Percentiles rank a stretch among this genome's conserved stretches.
Evolutionary conservation across 2,329 filamentous ascomycete genomes (phyloP).

Genomic region (Cordyceps militaris): DNA sequence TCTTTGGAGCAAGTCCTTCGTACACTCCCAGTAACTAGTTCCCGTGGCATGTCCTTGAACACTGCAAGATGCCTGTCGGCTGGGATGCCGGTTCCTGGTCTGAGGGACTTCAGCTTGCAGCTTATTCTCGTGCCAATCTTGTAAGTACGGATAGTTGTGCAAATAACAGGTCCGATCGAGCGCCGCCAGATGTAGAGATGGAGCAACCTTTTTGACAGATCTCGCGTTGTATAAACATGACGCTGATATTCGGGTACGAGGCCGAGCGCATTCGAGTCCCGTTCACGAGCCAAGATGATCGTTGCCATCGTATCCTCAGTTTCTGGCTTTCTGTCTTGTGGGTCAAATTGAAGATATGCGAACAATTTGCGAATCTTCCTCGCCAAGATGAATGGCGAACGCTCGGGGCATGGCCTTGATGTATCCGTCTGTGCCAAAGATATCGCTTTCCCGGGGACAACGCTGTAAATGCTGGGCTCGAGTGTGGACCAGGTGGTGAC

Average conservation of each 20-base stretch:
- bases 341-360: conserved; percentile 66
- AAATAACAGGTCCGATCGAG: conserved; percentile 34
- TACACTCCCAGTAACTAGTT: conserved; percentile 63
- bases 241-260: conserved; percentile 48
- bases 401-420: too few species aligned
- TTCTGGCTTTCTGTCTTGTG: conserved; percentile 62
- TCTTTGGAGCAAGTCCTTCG: conserved; percentile 67
- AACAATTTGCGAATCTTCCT: conserved; percentile 45
- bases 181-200: conserved; percentile 38
- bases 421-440: too few species aligned
- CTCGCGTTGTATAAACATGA: conserved; percentile 73
- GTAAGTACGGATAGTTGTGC: too few species aligned
- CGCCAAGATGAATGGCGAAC: conserved; percentile 53
- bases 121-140: too few species aligned
- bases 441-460: too few species aligned
- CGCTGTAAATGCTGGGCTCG: too few species aligned
- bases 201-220: conserved; percentile 55
- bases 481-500: background rate
- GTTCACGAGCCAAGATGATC: conserved; percentile 52
- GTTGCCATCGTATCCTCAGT: conserved; percentile 70
- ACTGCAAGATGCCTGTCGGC: conserved; percentile 44
- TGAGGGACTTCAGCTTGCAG: conserved; percentile 24
- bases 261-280: conserved; percentile 36
- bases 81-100: conserved; percentile 3
- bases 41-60: conserved; percentile 68